Base-by-base conservation (phyloP, 768 basidiomycete genomes). In the Amylocystis lapponica region DNA sequence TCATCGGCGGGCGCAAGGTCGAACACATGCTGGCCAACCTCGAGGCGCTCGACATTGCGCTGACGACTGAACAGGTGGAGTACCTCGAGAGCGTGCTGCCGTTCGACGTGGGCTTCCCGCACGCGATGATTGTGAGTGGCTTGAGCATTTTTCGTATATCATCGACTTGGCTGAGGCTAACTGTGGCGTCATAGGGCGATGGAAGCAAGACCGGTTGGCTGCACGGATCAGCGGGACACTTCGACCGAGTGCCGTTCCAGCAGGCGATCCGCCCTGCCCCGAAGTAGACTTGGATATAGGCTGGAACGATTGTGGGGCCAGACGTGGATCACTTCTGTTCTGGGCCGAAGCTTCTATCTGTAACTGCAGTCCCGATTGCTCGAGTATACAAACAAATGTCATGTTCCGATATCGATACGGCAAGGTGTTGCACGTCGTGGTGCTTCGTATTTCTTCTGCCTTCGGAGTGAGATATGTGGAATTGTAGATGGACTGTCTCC, bases 31-130 rank as follows among this genome's bases (percentile, higher is more conserved):
- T 26, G 16, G 61, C 47, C 43, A 59, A 58, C 41, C 46, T 52
- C 37, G 38, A 42, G 14, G 51, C 47, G 14, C 44, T 52, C 29
- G 30, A 41, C 5, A 20, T 52, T 12, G 45, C 41, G 21, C 50
- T 57, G 27, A 45, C 56, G 2, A 21, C 27, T 2, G 57, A 53
- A 31, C 58, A 61, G 34, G 51, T 56, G 23, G 39, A 39, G 26
- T 44, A 39, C 29, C 29, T 61, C 22, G 59, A 59, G 37, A 36
- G 34, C 21, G 43, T 54, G 1, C 11, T 47, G 19, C 56, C 56
- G 11, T 58, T 60, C 47, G 45, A 52, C 32, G 31, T 36, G 14
- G 58, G 59, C 2, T 59, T 55, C 45, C 55, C 55, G 1, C 25
- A 40, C 22, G 29, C 19, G 3, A 5, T 65, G 29, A 49, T 66